These are phyloP conservation scores for Pulveroboletus ravenelii DNA, from an alignment of 768 basidiomycete species.

Conservation along the genomic window DNA sequence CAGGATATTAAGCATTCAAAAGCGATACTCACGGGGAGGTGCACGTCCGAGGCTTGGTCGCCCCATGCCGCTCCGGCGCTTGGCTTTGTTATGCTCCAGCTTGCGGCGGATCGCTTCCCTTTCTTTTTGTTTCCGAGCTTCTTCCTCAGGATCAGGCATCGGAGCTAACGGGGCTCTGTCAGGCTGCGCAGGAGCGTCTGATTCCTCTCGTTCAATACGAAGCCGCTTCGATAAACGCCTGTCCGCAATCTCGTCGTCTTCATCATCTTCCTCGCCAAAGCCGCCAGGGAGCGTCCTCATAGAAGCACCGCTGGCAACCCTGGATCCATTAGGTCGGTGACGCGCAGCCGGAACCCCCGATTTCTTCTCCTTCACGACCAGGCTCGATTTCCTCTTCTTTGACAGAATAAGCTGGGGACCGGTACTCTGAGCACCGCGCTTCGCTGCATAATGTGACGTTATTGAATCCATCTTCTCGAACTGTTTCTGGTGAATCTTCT, in stretches of 20 bases:
- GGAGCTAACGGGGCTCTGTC: conserved; percentile 35
- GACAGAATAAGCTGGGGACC: conserved; percentile 22
- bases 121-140: conserved; percentile 39
- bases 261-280: conserved; percentile 52
- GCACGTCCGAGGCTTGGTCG: conserved; percentile 39
- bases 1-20: neutral
- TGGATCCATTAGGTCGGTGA: conserved; percentile 23
- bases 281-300: conserved; percentile 46
- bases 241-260: conserved; percentile 36
- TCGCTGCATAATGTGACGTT: conserved; percentile 46
- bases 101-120: conserved; percentile 57
- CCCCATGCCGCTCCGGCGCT: conserved; percentile 64
- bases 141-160: conserved; percentile 21
- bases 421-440: conserved; percentile 26
- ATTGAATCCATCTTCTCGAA: conserved; percentile 81
- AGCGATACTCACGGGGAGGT: conserved; percentile 35
- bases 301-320: conserved; percentile 24
- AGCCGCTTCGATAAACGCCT: conserved; percentile 44
- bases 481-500: conserved; percentile 56
- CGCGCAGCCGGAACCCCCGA: conserved; percentile 6
- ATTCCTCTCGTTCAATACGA: conserved; percentile 32
- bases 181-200: conserved; percentile 20
- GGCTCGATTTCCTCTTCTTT: conserved; percentile 50
- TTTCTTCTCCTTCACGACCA: conserved; percentile 34
- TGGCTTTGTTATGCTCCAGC: conserved; percentile 62